Evolutionary conservation across 2,329 filamentous ascomycete genomes (phyloP), one percentile per base, ranked within the genome.

Genomic region (Scytalidium sp.): DNA sequence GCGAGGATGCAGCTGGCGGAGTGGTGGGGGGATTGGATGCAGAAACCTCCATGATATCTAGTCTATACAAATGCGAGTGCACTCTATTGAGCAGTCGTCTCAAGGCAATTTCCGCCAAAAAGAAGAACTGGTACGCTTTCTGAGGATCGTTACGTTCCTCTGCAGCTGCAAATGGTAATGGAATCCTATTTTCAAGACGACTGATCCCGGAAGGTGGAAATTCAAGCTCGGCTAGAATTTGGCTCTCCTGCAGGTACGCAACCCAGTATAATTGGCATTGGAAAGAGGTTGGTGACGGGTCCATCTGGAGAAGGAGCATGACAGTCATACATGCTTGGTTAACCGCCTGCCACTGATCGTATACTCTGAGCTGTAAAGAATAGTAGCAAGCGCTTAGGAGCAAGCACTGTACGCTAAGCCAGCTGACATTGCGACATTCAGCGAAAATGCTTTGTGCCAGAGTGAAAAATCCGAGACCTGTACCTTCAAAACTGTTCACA

Each of bases 91-190:
- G 64, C 0, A 77, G 64, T 1, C 74, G 67, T 0, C 75, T 65
- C 68, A 77, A 76, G 1, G 71, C 78, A 25, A 80, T 78, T 29
- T 75, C 79, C 1, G 76, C 76, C 2, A 80, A 64, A 45, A 79
- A 78, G 56, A 79, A 79, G 1, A 79, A 13, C 25, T 13, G 25
- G 13, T 29, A 29, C 13, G 13, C 25, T 29, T 29, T 29, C 25
- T 29, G 25, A 13, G 25, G 8, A 8, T 29, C 25, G 7, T 29
- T 13, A 29, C 25, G 25, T 29, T 29, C 25, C 8, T 29, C 25
- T 29, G 7, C 25, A 13, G 8, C 25, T 13, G 25, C 13, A 29
- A 29, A 29, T 29, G 25, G 25, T 29, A 29, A 29, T 13, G 25
- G 25, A 29, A 29, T 29, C 13, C 8, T 8, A 13, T 29, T 29